Conservation (phyloP, 768 basidiomycete species). For the Amanita subjunquillea region DNA sequence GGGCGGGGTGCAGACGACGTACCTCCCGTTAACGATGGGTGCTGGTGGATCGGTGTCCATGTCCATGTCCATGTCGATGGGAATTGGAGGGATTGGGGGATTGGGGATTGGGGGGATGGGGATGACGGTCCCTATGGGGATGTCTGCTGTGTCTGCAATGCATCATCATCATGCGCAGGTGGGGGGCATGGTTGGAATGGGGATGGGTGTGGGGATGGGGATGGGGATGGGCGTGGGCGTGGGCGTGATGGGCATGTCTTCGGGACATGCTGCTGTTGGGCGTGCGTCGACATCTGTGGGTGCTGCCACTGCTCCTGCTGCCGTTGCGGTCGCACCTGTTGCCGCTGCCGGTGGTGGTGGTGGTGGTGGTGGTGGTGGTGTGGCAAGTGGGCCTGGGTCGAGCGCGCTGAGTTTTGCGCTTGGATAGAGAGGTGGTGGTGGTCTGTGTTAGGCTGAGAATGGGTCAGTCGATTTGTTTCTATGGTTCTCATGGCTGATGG, state of each 20-base stretch:
- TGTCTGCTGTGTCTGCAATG: background rate
- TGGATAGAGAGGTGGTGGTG: slow-evolving; percentile 6
- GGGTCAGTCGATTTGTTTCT: background rate
- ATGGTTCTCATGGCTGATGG: background rate
- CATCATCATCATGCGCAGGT: too few relatives aligned
- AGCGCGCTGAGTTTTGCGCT: slow-evolving; percentile 19
- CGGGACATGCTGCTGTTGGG: background rate
- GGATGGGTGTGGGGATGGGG: background rate
- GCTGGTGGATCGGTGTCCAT: background rate
- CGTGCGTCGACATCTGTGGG: too few relatives aligned
- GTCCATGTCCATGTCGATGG: slow-evolving; percentile 4
- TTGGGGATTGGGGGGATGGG: background rate
- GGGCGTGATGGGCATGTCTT: background rate
- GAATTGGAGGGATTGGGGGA: background rate
- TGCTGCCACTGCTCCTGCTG: background rate
- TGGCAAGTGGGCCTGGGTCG: slow-evolving; percentile 2
- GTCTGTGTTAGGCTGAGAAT: background rate
- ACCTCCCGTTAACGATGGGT: background rate
- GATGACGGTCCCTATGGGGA: background rate
- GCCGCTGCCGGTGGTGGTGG: background rate
- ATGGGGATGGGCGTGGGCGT: background rate
- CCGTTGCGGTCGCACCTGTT: background rate
- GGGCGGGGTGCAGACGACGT: background rate
- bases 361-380: background rate
- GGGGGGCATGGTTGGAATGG: background rate